Evolutionary conservation across 306 rosid species (phyloP).

Genomic region (Psophocarpus tetragonolobus): DNA sequence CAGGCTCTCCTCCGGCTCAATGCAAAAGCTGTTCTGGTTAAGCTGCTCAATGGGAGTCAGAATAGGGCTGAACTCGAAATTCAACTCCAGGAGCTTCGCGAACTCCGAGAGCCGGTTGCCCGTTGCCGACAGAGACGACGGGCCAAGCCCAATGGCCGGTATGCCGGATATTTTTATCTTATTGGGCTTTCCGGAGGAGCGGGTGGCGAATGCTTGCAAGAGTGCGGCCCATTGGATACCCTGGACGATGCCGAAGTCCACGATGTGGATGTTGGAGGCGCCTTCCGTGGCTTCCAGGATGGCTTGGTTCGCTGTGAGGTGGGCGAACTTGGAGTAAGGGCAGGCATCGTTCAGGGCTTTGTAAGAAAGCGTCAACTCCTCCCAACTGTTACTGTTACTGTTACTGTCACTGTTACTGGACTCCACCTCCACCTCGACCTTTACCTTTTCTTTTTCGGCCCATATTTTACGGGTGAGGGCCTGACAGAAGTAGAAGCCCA

Average conservation of each 20-base stretch:
- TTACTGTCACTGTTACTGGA: neutral
- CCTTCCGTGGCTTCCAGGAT: constrained; percentile 81
- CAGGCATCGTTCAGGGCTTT: constrained; percentile 91
- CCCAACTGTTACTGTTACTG: constrained; percentile 31
- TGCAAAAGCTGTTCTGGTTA: constrained; percentile 55
- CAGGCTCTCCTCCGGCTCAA: constrained; percentile 60
- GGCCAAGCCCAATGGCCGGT: constrained; percentile 76
- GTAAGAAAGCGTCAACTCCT: constrained; percentile 72
- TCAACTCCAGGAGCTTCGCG: constrained; percentile 67
- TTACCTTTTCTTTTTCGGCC: constrained; percentile 31
- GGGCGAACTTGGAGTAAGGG: constrained; percentile 92
- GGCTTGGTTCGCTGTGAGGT: constrained; percentile 93
- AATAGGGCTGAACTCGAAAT: constrained; percentile 74
- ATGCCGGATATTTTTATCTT: constrained; percentile 80
- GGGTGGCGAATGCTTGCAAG: constrained; percentile 86
- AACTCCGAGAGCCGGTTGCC: constrained; percentile 79
- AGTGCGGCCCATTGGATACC: constrained; percentile 97
- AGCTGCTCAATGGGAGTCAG: constrained; percentile 70
- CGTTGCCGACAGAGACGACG: constrained; percentile 67
- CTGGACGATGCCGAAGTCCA: constrained; percentile 91
- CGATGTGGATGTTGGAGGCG: constrained; percentile 68
- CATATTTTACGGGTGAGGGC: constrained; percentile 57
- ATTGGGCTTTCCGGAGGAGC: constrained; percentile 76
- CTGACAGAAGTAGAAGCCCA: constrained; percentile 63
- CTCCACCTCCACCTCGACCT: too few relatives aligned